Percentiles rank a stretch among this genome's conserved stretches.
Evolutionary conservation across 345 rosid species (phyloP).

Genomic region (Aquilaria yunnanensis): DNA sequence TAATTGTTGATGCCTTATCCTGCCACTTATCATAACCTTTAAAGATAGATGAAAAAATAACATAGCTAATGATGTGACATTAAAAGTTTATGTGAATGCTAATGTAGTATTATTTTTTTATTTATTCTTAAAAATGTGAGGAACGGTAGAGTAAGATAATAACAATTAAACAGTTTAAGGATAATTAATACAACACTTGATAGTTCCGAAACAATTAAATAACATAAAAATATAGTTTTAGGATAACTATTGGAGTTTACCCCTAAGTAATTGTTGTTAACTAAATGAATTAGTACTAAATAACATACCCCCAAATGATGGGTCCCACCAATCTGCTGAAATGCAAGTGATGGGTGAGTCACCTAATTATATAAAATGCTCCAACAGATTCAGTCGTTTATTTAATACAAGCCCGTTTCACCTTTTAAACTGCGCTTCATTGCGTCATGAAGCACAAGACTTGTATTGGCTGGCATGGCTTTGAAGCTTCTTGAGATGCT

Average conservation of each 20-base stretch:
- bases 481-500: slow-evolving; percentile 10
- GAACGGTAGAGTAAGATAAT: not conserved
- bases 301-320: not conserved
- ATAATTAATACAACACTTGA: too few relatives aligned
- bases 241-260: not conserved
- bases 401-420: slow-evolving; percentile 11
- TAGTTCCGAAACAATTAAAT: too few relatives aligned
- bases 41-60: slow-evolving; percentile 6
- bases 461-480: slow-evolving; percentile 19
- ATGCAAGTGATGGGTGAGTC: slow-evolving; percentile 31
- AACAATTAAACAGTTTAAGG: not conserved
- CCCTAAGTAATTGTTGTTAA: slow-evolving; percentile 27
- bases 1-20: too few relatives aligned
- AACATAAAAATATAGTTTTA: too few relatives aligned
- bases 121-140: not conserved
- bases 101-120: not conserved
- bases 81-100: not conserved
- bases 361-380: slow-evolving; percentile 14
- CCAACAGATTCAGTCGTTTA: not conserved
- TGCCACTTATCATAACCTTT: not conserved
- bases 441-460: slow-evolving; percentile 20
- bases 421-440: slow-evolving; percentile 32
- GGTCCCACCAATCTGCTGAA: slow-evolving; percentile 19
- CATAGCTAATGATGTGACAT: not conserved
- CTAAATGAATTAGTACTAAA: slow-evolving; percentile 6